A percentile compares a stretch with the other conserved stretches of the same genome.
phyloP scores from a whole-genome alignment of 2,329 filamentous ascomycete species.

The Davidsoniella neocaledoniae region DNA sequence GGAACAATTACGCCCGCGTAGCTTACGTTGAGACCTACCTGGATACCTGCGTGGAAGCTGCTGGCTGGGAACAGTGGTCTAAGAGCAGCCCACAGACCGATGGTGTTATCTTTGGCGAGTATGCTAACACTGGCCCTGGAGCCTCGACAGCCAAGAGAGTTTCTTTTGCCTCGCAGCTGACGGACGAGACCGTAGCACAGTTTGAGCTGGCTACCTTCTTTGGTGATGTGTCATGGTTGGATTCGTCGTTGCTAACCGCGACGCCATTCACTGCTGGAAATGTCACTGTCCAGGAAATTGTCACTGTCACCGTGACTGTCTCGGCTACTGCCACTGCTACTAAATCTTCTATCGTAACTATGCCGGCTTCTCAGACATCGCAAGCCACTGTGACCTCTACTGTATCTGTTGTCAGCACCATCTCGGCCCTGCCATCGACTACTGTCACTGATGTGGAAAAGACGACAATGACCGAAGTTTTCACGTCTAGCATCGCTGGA shows the following conservation, averaged over 20 bases:
- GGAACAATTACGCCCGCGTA: slow-evolving; percentile 29
- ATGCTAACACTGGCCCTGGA: slow-evolving; percentile 39
- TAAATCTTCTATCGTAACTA: background rate
- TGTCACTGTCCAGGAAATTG: background rate
- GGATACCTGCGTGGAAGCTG: slow-evolving; percentile 37
- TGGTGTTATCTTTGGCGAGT: slow-evolving; percentile 41
- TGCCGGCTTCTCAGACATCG: background rate
- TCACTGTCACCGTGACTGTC: slow-evolving; percentile 2
- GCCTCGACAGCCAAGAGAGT: slow-evolving; percentile 32
- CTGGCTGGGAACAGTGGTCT: slow-evolving; percentile 43
- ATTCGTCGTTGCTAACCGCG: slow-evolving; percentile 1
- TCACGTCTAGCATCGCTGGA: background rate
- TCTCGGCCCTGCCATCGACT: background rate
- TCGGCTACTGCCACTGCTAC: background rate
- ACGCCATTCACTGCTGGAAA: slow-evolving; percentile 3
- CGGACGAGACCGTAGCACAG: background rate
- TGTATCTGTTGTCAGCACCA: background rate
- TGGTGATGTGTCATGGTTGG: slow-evolving; percentile 2
- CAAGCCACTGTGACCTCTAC: background rate
- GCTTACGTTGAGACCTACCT: slow-evolving; percentile 33
- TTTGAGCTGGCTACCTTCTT: slow-evolving; percentile 4
- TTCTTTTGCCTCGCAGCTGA: slow-evolving; percentile 23
- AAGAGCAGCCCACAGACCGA: slow-evolving; percentile 29
- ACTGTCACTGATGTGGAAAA: slow-evolving; percentile 1
- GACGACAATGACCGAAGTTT: background rate